A percentile compares a stretch with the other conserved stretches of the same genome.
Evolutionary conservation across 495 filamentous ascomycete species (phyloP).

Genomic region (Aspergillus incahuasiensis): DNA sequence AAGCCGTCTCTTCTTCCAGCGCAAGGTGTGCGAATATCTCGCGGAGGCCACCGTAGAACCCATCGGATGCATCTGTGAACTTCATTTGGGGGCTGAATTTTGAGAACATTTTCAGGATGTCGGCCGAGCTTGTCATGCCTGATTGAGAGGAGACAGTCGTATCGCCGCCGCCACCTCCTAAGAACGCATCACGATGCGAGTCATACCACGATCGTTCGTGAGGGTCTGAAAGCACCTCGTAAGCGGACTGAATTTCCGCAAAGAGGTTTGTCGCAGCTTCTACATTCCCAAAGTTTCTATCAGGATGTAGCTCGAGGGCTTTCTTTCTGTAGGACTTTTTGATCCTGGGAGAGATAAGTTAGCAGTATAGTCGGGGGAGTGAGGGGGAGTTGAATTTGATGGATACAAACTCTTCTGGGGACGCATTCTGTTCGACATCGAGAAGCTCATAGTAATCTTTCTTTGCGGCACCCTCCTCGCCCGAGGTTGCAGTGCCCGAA

Average conservation of each 20-base stretch:
- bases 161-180: constrained; percentile 51
- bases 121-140: constrained; percentile 68
- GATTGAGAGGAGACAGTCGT: constrained; percentile 53
- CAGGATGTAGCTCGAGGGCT: constrained; percentile 89
- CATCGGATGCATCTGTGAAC: constrained; percentile 66
- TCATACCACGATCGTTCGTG: constrained; percentile 99
- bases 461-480: constrained; percentile 43
- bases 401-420: constrained; percentile 75
- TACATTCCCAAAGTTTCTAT: constrained; percentile 85
- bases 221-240: constrained; percentile 90
- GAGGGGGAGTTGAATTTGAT: no score
- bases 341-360: constrained; percentile 55
- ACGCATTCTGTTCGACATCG: constrained; percentile 62
- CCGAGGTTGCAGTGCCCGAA: constrained; percentile 19
- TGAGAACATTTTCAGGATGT: constrained; percentile 68
- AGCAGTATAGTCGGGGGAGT: no score
- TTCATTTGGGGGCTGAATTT: constrained; percentile 72
- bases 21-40: constrained; percentile 75
- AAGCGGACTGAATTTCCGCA: constrained; percentile 86
- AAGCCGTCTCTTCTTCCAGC: constrained; percentile 71
- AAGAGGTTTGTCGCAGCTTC: constrained; percentile 80
- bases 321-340: constrained; percentile 89
- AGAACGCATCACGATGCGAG: constrained; percentile 79
- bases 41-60: constrained; percentile 78
- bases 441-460: constrained; percentile 92